phyloP scores from a whole-genome alignment of 2,329 filamentous ascomycete species.

The Pestalotiopsis sp. region DNA sequence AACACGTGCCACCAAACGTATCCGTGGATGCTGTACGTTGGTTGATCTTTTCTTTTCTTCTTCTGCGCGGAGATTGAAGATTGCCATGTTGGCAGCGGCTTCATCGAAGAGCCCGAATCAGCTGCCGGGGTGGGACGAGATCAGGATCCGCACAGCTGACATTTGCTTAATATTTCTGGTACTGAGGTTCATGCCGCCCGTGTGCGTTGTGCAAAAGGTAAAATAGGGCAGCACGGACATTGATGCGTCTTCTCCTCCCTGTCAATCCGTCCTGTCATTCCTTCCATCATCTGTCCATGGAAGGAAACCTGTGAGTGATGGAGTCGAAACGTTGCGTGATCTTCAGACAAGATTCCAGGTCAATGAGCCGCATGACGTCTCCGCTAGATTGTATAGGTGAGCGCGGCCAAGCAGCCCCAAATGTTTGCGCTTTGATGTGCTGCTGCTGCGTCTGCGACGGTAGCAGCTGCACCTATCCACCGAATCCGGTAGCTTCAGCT shows the following conservation, averaged over 20 bases:
- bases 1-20: too few species aligned
- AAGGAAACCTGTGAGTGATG: background rate
- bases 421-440: background rate
- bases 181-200: background rate
- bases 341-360: background rate
- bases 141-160: background rate
- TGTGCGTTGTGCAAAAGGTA: background rate
- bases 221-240: background rate
- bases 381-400: background rate
- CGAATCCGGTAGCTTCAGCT: background rate
- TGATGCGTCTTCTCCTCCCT: background rate
- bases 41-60: background rate
- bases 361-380: slow-evolving; percentile 4
- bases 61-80: background rate
- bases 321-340: slow-evolving; percentile 1
- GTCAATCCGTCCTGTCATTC: background rate
- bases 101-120: background rate
- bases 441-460: background rate
- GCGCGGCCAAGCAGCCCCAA: background rate
- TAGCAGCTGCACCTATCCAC: background rate
- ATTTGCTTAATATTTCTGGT: background rate
- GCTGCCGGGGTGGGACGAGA: background rate
- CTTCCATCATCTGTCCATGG: background rate
- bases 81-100: background rate
- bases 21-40: background rate